These are phyloP conservation scores for Cladosporium cucumerinum DNA, from an alignment of 2,329 filamentous ascomycete genomes.

Conservation along the genomic window DNA sequence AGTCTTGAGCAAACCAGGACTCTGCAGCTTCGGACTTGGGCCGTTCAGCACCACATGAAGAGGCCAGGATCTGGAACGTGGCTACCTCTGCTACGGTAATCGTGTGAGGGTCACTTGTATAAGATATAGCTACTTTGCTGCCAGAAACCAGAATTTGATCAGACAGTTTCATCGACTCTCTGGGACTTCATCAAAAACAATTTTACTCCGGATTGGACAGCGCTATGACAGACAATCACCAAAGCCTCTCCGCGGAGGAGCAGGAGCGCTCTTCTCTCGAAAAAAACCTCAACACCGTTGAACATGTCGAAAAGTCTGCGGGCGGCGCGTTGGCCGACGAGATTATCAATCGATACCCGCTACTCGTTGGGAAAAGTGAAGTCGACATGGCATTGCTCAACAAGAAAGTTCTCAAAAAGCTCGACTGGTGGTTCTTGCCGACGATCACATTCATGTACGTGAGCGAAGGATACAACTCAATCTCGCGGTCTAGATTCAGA, in stretches of 20 bases:
- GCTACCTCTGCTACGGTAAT: neutral
- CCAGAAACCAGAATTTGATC: neutral
- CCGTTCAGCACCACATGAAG: neutral
- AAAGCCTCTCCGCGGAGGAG: neutral
- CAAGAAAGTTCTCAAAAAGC: constrained; percentile 17
- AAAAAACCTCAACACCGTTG: constrained; percentile 8
- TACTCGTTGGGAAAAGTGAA: constrained; percentile 15
- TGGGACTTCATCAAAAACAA: neutral
- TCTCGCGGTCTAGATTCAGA: too few relatives aligned
- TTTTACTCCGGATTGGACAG: neutral
- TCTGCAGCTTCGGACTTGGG: neutral
- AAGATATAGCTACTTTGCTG: neutral
- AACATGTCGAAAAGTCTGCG: constrained; percentile 12
- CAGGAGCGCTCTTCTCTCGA: constrained; percentile 12
- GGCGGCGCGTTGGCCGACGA: neutral
- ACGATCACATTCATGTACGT: neutral
- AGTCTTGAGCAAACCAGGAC: neutral
- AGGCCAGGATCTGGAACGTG: neutral
- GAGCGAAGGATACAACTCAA: too few relatives aligned
- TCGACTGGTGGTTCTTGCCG: constrained; percentile 19
- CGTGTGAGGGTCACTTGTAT: neutral
- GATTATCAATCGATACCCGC: constrained; percentile 15
- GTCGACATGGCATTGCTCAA: constrained; percentile 15
- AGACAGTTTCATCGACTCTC: neutral
- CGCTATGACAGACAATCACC: neutral